Evolutionary conservation across 2,329 filamentous ascomycete genomes (phyloP).

Genomic region (Trichoderma sp.): DNA sequence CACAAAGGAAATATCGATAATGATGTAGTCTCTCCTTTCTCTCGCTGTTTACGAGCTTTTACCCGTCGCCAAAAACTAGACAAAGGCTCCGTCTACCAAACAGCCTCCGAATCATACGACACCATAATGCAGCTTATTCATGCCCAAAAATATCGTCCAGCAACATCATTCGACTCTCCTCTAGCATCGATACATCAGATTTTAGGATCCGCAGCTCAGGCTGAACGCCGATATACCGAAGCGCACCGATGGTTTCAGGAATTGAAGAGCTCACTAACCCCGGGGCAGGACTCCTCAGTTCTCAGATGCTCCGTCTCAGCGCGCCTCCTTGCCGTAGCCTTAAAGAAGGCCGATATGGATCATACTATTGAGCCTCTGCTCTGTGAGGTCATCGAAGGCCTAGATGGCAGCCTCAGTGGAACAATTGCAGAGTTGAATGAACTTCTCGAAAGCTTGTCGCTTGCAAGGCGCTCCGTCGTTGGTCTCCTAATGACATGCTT

Average conservation of each 20-base stretch:
- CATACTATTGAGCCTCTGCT: constrained; percentile 44
- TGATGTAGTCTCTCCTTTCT: constrained; percentile 64
- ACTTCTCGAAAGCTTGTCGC: constrained; percentile 55
- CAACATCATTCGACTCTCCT: constrained; percentile 42
- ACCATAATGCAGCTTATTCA: constrained; percentile 35
- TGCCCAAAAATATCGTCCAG: constrained; percentile 34
- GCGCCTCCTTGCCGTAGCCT: constrained; percentile 52
- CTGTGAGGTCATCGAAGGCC: constrained; percentile 48
- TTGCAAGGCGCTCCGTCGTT: constrained; percentile 54
- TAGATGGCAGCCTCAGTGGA: constrained; percentile 60
- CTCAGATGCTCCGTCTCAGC: constrained; percentile 53
- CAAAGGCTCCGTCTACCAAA: constrained; percentile 38
- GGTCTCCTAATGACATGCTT: constrained; percentile 42
- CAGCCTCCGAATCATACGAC: constrained; percentile 34
- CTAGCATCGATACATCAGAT: constrained; percentile 51
- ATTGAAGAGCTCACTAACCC: constrained; percentile 40
- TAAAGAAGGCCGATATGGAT: constrained; percentile 44
- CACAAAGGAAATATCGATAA: constrained; percentile 60
- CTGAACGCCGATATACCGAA: constrained; percentile 46
- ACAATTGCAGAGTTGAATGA: constrained; percentile 60
- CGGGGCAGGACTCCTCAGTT: constrained; percentile 46
- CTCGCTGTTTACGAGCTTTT: constrained; percentile 62
- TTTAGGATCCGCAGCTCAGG: constrained; percentile 49
- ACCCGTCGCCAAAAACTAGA: constrained; percentile 48
- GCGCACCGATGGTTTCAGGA: constrained; percentile 56